Base-by-base conservation (phyloP, 208 protist species). In the Leishmania turanica region DNA sequence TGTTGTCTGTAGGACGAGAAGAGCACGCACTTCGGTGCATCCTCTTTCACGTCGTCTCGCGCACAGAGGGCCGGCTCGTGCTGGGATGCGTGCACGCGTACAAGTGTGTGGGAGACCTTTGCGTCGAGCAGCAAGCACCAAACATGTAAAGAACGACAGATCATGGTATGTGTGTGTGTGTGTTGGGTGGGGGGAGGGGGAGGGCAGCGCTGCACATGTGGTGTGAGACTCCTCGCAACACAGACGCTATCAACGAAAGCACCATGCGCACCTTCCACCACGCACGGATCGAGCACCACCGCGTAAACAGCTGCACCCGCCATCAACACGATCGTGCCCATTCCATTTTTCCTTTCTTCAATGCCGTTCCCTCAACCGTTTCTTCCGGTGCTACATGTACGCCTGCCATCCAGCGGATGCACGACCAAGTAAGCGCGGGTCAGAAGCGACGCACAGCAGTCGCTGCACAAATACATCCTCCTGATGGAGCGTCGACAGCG, bases 391-490 rank as follows among this genome's bases (percentile, higher is more conserved):
- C 73, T 77, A 77, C 31, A 64, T n/a, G 73, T 77, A 77, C 21
- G 73, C 54, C 53, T 64, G 73, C 73, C 49, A 77, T 13, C 73
- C 54, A 4, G 31, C 45, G 27, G 31, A 31, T 19, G 73, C 73
- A 45, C 73, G 73, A n/a, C 31, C 34, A 42, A 77, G 73, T 45
- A 77, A 37, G 73, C 73, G 47, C 51, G 73, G 31, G 53, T 77
- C 73, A 60, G 73, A 77, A 24, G 73, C 73, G 73, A 77, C 37
- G 42, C 45, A 54, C 37, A 77, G 73, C 53, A 77, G 73, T 17
- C 53, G 49, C 31, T 31, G 73, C 37, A 77, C 54, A 77, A 77
- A 77, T 54, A 64, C 51, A 42, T 77, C 73, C 54, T 77, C 73
- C 37, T 27, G 31, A 6, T 64, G 47, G 17, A 47, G 54, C 31